Evolutionary conservation across 257 asterid genomes (phyloP).

Genomic region (Rauvolfia tetraphylla): DNA sequence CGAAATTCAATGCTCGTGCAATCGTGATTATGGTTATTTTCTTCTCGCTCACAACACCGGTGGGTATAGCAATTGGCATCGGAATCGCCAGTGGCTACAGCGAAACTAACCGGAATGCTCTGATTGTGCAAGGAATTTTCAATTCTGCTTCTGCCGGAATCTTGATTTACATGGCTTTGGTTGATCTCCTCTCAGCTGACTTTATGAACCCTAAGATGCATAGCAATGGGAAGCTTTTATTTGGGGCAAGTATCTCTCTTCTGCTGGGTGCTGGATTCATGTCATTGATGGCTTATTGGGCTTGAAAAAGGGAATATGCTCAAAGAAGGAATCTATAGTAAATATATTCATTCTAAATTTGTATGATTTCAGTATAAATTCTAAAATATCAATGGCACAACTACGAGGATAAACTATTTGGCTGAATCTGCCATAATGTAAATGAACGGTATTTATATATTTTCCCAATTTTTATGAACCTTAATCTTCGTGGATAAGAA

Average conservation of each 20-base stretch:
- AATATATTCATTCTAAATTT: no score
- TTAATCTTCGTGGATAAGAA: no score
- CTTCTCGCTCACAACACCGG: conserved; percentile 29
- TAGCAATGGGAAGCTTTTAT: conserved; percentile 11
- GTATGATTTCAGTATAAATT: no score
- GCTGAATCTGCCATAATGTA: no score
- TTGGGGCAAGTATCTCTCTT: not conserved
- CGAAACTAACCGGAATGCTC: conserved; percentile 13
- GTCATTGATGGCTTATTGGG: conserved; percentile 27
- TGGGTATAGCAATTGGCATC: conserved; percentile 26
- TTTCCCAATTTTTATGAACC: no score
- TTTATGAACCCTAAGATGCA: conserved; percentile 26
- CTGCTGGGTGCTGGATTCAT: conserved; percentile 4
- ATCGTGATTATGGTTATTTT: conserved; percentile 17
- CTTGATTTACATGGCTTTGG: conserved; percentile 28
- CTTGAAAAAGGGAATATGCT: conserved; percentile 4
- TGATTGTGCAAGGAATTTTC: conserved; percentile 24
- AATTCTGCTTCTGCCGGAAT: conserved; percentile 32
- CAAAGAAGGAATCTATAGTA: no score
- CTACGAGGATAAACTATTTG: no score
- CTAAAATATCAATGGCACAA: no score
- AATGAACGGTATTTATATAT: no score
- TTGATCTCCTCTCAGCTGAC: conserved; percentile 24
- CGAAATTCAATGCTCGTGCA: conserved; percentile 15
- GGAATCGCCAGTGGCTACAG: conserved; percentile 15